A percentile compares a stretch with the other conserved stretches of the same genome.
Conservation (phyloP, 371 early-diverging fungal genomes). For the Lichtheimia ornata region DNA sequence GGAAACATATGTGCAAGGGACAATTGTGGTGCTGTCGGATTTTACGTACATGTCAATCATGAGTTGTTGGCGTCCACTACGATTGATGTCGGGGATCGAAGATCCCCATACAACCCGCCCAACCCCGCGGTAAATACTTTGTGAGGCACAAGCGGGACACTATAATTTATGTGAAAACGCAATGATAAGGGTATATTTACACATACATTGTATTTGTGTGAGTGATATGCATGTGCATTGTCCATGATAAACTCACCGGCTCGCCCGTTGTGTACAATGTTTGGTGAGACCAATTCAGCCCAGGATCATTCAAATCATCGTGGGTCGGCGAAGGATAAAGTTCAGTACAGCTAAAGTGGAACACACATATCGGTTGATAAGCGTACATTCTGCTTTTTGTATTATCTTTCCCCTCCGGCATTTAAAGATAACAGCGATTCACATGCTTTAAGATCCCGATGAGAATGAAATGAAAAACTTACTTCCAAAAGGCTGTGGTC, state of each 20-base stretch:
- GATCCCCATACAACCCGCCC: conserved; percentile 41
- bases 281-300: conserved; percentile 35
- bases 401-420: too few species aligned
- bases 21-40: too few species aligned
- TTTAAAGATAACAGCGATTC: conserved; percentile 1
- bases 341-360: conserved; percentile 31
- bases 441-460: conserved; percentile 1
- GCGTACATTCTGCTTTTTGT: background rate
- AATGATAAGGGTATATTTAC: background rate
- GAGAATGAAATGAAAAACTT: conserved; percentile 11
- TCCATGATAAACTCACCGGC: conserved; percentile 25
- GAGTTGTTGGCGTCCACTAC: conserved; percentile 33
- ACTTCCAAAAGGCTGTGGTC: conserved; percentile 42
- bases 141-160: conserved; percentile 44
- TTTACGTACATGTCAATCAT: conserved; percentile 31
- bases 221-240: conserved; percentile 9
- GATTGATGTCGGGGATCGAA: conserved; percentile 37
- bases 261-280: conserved; percentile 41
- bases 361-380: conserved; percentile 19
- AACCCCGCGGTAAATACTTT: conserved; percentile 39
- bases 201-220: conserved; percentile 1
- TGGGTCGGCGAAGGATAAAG: conserved; percentile 37
- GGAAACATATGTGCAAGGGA: background rate
- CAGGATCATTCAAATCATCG: conserved; percentile 32
- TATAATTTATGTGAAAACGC: background rate